These are phyloP conservation scores for Hericium erinaceus DNA, from an alignment of 768 basidiomycete species.

Conservation along the genomic window DNA sequence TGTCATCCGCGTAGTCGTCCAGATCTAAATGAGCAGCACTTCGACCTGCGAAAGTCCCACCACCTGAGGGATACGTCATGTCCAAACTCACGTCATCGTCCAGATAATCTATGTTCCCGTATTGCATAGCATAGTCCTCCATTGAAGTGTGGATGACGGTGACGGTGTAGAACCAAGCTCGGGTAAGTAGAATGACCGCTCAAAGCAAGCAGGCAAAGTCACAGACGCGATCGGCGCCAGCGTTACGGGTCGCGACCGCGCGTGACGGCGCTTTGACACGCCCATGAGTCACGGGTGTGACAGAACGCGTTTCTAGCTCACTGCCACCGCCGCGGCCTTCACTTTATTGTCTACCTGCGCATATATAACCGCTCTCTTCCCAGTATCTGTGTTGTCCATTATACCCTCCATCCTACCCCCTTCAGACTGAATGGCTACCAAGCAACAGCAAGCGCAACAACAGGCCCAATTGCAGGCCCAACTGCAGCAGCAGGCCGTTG, in stretches of 20 bases:
- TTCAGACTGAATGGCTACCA: conserved; percentile 8
- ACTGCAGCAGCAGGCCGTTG: conserved; percentile 16
- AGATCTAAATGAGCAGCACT: neutral
- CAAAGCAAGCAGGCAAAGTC: too few species aligned
- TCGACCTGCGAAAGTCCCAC: neutral
- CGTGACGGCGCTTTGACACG: too few species aligned
- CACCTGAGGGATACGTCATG: neutral
- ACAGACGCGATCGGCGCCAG: too few species aligned
- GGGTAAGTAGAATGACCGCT: too few species aligned
- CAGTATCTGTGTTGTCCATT: neutral
- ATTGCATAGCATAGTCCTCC: too few species aligned
- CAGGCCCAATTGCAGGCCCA: neutral
- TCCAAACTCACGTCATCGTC: neutral
- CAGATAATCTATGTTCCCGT: neutral
- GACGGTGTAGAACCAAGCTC: too few species aligned
- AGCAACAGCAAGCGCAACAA: neutral
- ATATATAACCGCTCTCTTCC: too few species aligned
- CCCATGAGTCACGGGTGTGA: neutral
- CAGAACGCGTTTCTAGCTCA: neutral
- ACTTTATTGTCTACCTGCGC: neutral
- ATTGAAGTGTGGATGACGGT: too few species aligned
- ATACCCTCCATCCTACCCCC: neutral
- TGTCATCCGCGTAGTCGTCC: neutral
- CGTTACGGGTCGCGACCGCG: too few species aligned
- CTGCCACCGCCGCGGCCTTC: neutral